These are phyloP conservation scores for Spinellus fusiger DNA, from an alignment of 192 early-diverging fungal species.

Conservation along the genomic window DNA sequence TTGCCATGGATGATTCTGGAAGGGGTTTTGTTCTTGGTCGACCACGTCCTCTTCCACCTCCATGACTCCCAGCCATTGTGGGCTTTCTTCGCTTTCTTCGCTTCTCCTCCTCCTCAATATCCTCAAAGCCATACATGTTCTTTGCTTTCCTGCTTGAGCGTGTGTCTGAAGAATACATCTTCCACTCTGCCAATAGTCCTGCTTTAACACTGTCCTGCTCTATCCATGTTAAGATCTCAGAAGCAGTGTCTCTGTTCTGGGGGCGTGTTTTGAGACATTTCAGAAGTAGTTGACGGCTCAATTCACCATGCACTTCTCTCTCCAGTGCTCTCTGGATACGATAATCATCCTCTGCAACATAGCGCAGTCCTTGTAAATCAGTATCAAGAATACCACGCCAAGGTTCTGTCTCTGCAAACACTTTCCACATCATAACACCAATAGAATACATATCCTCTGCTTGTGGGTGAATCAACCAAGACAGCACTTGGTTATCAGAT, in stretches of 20 bases:
- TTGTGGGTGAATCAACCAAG: constrained; percentile 40
- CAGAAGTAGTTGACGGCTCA: constrained; percentile 38
- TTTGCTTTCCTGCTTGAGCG: constrained; percentile 19
- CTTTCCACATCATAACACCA: constrained; percentile 55
- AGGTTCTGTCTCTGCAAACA: constrained; percentile 52
- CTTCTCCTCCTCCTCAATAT: constrained; percentile 11
- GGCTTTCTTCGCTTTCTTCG: constrained; percentile 1
- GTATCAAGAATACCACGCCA: constrained; percentile 57
- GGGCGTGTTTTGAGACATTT: constrained; percentile 39
- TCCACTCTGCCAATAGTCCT: constrained; percentile 46
- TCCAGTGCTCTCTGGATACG: constrained; percentile 47
- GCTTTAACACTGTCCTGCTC: constrained; percentile 30
- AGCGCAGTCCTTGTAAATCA: constrained; percentile 46
- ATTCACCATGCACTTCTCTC: constrained; percentile 34
- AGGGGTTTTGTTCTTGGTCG: constrained; percentile 5
- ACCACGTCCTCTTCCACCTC: constrained; percentile 8
- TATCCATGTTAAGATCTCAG: constrained; percentile 42
- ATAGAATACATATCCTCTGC: constrained; percentile 53
- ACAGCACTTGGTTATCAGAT: constrained; percentile 36
- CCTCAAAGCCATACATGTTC: constrained; percentile 26
- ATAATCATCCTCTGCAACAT: constrained; percentile 39
- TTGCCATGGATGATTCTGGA: background rate
- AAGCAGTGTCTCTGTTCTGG: constrained; percentile 36
- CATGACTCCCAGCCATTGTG: background rate
- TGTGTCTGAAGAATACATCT: constrained; percentile 31